Evolutionary conservation across 306 rosid genomes (phyloP), one percentile per base, ranked within the genome.

Genomic region (Nissolia schottii): DNA sequence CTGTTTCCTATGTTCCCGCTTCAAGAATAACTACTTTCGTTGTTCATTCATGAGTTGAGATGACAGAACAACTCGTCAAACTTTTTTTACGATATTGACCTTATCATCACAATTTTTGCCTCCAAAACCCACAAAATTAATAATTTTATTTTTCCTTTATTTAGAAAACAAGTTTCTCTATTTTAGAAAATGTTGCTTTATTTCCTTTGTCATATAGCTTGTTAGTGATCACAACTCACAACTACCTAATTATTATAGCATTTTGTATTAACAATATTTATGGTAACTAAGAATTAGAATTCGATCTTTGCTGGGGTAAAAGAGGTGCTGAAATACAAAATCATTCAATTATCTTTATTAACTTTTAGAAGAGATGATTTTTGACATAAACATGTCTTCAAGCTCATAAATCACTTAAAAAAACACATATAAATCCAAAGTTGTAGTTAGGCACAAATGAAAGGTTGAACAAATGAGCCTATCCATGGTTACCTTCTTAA

Each of bases 1-100:
- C 38, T 71, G 41, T 35, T 75, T 82, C 67, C 79, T 62, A 35
- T 19, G 64, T 72, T 83, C 59, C 74, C 84, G 78, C 54, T 91
- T 83, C 71, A 4, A 71, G 20, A 77, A 80, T 67, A 72, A 76
- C 88, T 72, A 50, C 67, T 69, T 76, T 73, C 55, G 35, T 51
- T 51, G 25, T 40, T 20, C 12, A 24, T 40, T 20, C 12, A 24
- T 31, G 13, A 38, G 18, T 61, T 14, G 23, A 1, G 0, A 48
- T 38, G n/a, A 10, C 1, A 0, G n/a, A 40, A 40, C 46, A 40
- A 9, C 10, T n/a, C 14, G 46, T 40, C 46, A 40, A 40, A 9
- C 46, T 1, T 32, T 32, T 32, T 32, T 10, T 83, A 65, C 89
- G 0, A 57, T 50, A 3, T 68, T 78, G 23, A 65, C 88, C 92